phyloP scores from a whole-genome alignment of 1,284 basidiomycete species.

The Cystobasidiaceae sp. region DNA sequence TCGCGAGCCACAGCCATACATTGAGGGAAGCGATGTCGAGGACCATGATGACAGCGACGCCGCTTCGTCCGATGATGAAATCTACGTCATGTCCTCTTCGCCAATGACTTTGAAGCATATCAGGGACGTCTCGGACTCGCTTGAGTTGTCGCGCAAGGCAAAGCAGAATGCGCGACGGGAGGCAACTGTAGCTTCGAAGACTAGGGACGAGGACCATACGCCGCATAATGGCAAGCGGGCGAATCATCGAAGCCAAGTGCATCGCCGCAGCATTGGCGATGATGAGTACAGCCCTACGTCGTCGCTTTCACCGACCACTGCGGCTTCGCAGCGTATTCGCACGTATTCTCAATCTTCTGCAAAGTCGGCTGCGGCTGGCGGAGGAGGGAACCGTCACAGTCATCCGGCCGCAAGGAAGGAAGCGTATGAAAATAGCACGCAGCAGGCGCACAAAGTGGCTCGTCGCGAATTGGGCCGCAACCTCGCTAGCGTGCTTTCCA shows the following conservation, averaged over 20 bases:
- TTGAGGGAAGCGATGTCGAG: neutral
- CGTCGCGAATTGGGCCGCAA: neutral
- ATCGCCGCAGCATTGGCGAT: neutral
- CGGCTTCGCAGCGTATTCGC: constrained; percentile 3
- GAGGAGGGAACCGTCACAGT: too few species aligned
- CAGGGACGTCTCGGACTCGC: neutral
- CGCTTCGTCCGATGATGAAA: neutral
- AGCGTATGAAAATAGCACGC: neutral
- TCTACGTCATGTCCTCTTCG: neutral
- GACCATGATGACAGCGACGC: neutral
- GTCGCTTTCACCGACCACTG: constrained; percentile 1
- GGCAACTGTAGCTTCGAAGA: neutral
- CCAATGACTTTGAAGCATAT: neutral
- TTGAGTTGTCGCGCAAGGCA: neutral
- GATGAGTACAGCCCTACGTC: neutral
- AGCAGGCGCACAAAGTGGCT: neutral
- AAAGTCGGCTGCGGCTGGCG: neutral
- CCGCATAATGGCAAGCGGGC: neutral
- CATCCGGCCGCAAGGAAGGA: too few species aligned
- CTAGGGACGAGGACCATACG: neutral
- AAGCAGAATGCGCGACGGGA: neutral
- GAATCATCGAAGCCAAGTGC: neutral
- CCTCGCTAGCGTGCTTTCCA: neutral
- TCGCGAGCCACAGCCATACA: neutral
- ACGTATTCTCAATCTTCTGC: constrained; percentile 1